phyloP scores from a whole-genome alignment of 169 alveolate genomes.

The Plasmodium cynomolgi region DNA sequence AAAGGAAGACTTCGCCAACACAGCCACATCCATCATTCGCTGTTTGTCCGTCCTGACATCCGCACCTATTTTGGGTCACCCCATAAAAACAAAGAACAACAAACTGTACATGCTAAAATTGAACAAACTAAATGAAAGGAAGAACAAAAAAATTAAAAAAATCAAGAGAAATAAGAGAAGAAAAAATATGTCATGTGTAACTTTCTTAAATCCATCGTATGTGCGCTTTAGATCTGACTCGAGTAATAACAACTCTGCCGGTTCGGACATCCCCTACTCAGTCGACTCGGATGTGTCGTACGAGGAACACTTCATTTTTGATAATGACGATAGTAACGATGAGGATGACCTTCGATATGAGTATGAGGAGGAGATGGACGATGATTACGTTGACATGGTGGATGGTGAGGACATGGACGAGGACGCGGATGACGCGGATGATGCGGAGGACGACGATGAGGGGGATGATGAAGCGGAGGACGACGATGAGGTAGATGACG shows the following conservation, averaged over 20 bases:
- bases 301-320: conserved; percentile 56
- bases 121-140: conserved; percentile 56
- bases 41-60: conserved; percentile 73
- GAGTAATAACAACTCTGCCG: conserved; percentile 36
- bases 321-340: conserved; percentile 41
- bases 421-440: conserved; percentile 15
- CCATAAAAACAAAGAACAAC: conserved; percentile 64
- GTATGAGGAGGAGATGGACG: conserved; percentile 75
- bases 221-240: conserved; percentile 75
- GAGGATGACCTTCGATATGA: conserved; percentile 62
- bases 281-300: conserved; percentile 48
- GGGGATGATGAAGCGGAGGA: conserved; percentile 19
- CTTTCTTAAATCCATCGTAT: conserved; percentile 72
- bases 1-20: conserved; percentile 55
- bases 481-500: neutral
- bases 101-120: conserved; percentile 55
- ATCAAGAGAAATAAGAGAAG: conserved; percentile 64
- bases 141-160: conserved; percentile 49
- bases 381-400: conserved; percentile 52
- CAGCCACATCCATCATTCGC: conserved; percentile 65
- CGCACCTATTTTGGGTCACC: conserved; percentile 71
- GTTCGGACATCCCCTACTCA: conserved; percentile 54
- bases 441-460: conserved; percentile 15
- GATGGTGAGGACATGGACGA: conserved; percentile 19
- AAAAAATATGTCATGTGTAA: conserved; percentile 34